Evolutionary conservation across 2,329 filamentous ascomycete species (phyloP), one percentile per base, ranked within the genome.

Genomic region (Camillea tinctor): DNA sequence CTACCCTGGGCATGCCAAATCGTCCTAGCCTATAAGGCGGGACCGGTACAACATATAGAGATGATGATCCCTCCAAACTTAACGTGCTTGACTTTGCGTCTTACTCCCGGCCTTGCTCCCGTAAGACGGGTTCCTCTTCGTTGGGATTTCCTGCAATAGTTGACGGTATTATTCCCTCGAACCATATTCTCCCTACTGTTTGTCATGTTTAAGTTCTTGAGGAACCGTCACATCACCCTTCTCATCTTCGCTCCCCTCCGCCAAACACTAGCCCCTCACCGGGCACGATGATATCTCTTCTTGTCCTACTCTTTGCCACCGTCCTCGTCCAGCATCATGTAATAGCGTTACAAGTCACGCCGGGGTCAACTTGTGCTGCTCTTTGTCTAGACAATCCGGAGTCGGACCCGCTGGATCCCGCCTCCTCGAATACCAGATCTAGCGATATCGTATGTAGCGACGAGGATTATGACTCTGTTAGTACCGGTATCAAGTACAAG

Each of bases 291-390:
- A 56, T 54, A 55, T 56, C 48, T 50, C 53, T 57, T 30, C 30
- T 56, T 19, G 23, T 56, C 50, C 55, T 69, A 2, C 48, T 69
- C 15, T 50, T 66, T 1, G 56, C 55, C 22, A 40, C 66, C 22
- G 51, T 68, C 44, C 59, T 68, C 40, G 50, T 72, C 20, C 21
- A 59, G 15, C 52, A 60, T n/a, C 19, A 57, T 44, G 57, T 52
- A 3, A 13, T 52, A 11, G 76, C 75, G 2, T 71, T 84, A 2
- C 73, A 81, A 56, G 78, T 84, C 1, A 79, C 81, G 1, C 80
- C 83, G 0, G 79, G 79, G 9, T 86, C 84, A 0, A 67, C 74
- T 9, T 86, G 84, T 66, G 76, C 81, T 0, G 70, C 77, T 0
- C 60, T 79, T 1, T 86, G 84, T 58, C 66, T 82, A 4, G 76